Base-by-base conservation (phyloP, 306 rosid genomes). In the Mimosa pudica region DNA sequence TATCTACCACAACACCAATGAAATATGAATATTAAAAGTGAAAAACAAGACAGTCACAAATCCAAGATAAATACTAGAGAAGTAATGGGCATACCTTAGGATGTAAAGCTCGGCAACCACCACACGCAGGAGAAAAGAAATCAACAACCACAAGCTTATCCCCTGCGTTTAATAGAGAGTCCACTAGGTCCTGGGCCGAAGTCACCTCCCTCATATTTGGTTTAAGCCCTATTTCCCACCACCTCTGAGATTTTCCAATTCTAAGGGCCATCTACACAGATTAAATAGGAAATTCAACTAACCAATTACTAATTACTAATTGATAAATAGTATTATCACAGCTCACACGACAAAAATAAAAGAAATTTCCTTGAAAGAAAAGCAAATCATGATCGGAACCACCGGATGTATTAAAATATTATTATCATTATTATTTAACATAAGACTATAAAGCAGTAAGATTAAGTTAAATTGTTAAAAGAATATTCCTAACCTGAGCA, bases 31-130 rank as follows among this genome's bases (percentile, higher is more conserved):
- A 69, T 20, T 20, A 13, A 2, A 18, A 10, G 8, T 11, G 38
- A 10, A 6, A 17, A 41, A 71, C 70, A 36, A 54, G 54, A 57
- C 45, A 64, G 54, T 16, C 30, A n/a, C n/a, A 24, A 55, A 55
- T 55, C 58, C 57, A 75, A 18, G 30, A 70, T n/a, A n/a, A n/a
- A n/a, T 48, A 65, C 10, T 3, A 20, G 24, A 11, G 7, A 44
- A n/a, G 47, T 71, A 77, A 48, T 14, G 47, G 13, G 8, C 14
- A 38, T 70, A 90, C 98, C 98, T 95, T 95, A 55, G 98, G 98
- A 63, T 95, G 96, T 80, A 95, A 96, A 72, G 98, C 97, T 81
- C 74, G 92, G 96, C 98, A 95, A 67, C 98, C 98, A 84, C 98
- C 98, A 78, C 99, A 95, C 66, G 97, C 95, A 70, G 97, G 99